These are phyloP conservation scores for Fragaria iinumae DNA, from an alignment of 306 rosid genomes.

Conservation along the genomic window DNA sequence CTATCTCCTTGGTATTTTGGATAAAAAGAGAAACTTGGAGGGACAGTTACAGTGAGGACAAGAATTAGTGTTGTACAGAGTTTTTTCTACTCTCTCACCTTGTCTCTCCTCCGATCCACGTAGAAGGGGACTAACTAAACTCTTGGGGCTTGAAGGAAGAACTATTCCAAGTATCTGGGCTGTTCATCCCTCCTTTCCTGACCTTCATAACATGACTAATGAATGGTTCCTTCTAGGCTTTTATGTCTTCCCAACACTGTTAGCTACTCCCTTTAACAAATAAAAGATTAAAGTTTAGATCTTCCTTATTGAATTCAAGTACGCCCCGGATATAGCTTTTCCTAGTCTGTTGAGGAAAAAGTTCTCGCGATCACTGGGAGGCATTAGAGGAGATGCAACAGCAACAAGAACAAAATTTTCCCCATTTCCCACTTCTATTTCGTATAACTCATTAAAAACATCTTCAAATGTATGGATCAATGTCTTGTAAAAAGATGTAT, in stretches of 20 bases:
- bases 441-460: slow-evolving; percentile 57
- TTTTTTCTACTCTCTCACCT: background rate
- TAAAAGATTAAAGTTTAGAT: slow-evolving; percentile 34
- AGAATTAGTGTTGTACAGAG: background rate
- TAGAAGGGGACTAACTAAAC: too few relatives aligned
- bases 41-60: background rate
- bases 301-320: slow-evolving; percentile 46
- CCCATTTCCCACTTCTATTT: slow-evolving; percentile 69
- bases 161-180: background rate
- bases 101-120: background rate
- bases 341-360: slow-evolving; percentile 49
- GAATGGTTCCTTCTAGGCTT: background rate
- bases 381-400: slow-evolving; percentile 30
- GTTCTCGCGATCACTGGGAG: slow-evolving; percentile 32
- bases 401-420: slow-evolving; percentile 78
- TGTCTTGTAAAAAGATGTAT: slow-evolving; percentile 42
- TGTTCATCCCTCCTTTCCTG: background rate
- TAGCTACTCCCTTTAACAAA: background rate
- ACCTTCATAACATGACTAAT: background rate
- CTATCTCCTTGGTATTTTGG: too few relatives aligned
- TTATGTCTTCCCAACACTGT: background rate
- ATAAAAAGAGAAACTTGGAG: background rate
- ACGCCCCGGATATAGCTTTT: slow-evolving; percentile 51
- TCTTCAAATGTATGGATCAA: slow-evolving; percentile 39
- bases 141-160: too few relatives aligned